A percentile compares a stretch with the other conserved stretches of the same genome.
Evolutionary conservation across 345 rosid species (phyloP).

Genomic region (Geranium brycei): DNA sequence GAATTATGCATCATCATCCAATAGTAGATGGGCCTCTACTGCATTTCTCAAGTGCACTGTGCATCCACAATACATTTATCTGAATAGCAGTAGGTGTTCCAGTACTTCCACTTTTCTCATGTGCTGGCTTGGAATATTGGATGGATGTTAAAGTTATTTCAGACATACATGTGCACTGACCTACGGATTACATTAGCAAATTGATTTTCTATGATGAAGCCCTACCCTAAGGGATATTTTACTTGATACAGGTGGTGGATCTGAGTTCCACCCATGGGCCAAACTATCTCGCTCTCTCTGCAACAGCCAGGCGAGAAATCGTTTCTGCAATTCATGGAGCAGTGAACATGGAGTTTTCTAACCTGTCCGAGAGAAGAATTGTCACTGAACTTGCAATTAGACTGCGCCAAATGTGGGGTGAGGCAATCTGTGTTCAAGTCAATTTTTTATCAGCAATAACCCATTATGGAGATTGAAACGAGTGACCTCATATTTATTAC

Average conservation of each 20-base stretch:
- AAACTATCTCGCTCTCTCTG: slow-evolving; percentile 39
- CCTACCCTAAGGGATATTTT: not conserved
- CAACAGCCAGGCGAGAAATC: slow-evolving; percentile 47
- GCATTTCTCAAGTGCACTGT: no score
- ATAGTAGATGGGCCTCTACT: no score
- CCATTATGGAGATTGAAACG: no score
- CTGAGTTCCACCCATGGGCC: slow-evolving; percentile 64
- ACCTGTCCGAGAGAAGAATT: slow-evolving; percentile 51
- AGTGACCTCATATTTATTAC: no score
- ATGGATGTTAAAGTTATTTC: not conserved
- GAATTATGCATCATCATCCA: no score
- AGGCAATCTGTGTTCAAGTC: slow-evolving; percentile 9
- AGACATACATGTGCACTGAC: no score
- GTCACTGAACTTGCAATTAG: slow-evolving; percentile 56
- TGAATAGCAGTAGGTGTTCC: no score
- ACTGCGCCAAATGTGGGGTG: slow-evolving; percentile 74
- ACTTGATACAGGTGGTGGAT: slow-evolving; percentile 46
- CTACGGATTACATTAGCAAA: not conserved
- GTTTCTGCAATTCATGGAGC: slow-evolving; percentile 68
- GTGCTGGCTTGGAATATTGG: no score
- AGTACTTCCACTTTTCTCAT: no score
- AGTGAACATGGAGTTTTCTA: slow-evolving; percentile 50
- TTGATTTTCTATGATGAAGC: not conserved
- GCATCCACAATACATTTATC: no score
- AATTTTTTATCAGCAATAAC: no score